These are phyloP conservation scores for Daldinia vernicosa DNA, from an alignment of 495 filamentous ascomycete genomes.

Conservation along the genomic window DNA sequence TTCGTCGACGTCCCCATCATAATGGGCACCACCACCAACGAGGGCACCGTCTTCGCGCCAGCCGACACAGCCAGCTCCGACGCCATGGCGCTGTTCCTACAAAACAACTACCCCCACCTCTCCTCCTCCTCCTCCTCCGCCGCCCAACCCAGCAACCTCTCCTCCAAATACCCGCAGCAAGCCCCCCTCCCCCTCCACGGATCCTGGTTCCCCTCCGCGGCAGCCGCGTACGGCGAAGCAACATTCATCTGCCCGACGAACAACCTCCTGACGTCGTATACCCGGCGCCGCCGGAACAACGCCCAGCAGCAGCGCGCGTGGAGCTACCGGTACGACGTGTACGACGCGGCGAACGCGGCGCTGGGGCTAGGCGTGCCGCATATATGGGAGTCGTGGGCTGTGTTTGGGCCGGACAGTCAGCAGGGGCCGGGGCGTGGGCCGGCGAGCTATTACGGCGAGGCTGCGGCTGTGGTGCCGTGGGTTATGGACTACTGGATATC, in stretches of 20 bases:
- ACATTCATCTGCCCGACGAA: constrained; percentile 69
- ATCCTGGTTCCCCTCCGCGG: constrained; percentile 55
- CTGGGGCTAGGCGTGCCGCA: constrained; percentile 47
- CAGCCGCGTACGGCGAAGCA: constrained; percentile 66
- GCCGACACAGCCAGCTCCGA: constrained; percentile 55
- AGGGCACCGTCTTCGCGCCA: constrained; percentile 62
- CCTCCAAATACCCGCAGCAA: constrained; percentile 40
- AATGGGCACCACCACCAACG: constrained; percentile 57
- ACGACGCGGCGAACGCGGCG: constrained; percentile 37
- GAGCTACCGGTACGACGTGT: constrained; percentile 47
- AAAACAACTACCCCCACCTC: constrained; percentile 56
- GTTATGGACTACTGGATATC: constrained; percentile 53
- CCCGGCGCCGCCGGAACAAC: constrained; percentile 11
- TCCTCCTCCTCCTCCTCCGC: too few species aligned
- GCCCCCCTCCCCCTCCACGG: constrained; percentile 41
- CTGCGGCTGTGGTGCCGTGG: constrained; percentile 33
- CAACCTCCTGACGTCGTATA: constrained; percentile 45
- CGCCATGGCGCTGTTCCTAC: constrained; percentile 60
- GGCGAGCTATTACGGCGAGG: constrained; percentile 43
- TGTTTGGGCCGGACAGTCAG: constrained; percentile 55
- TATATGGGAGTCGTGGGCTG: constrained; percentile 52
- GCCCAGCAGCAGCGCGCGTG: constrained; percentile 38
- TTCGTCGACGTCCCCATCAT: constrained; percentile 49
- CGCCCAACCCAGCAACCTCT: constrained; percentile 57
- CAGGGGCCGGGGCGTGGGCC: constrained; percentile 13